These are phyloP conservation scores for Vitis amurensis DNA, from an alignment of 164 flowering plant species.

Conservation along the genomic window DNA sequence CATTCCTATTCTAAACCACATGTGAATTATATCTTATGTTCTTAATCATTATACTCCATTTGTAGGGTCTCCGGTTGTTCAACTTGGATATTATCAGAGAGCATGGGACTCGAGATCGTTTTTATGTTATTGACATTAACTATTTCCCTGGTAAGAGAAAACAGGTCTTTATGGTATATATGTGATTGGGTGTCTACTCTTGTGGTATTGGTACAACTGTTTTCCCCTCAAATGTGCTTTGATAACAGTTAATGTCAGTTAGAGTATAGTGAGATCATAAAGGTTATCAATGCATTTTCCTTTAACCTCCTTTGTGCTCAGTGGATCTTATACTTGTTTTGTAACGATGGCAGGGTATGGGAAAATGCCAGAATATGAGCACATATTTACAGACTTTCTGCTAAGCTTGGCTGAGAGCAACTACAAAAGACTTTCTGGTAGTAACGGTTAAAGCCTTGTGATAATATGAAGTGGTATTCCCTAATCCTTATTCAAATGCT, in stretches of 20 bases:
- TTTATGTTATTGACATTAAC: slow-evolving; percentile 69
- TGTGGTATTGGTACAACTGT: not conserved
- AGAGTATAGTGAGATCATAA: no score
- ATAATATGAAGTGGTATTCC: not conserved
- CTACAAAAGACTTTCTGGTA: slow-evolving; percentile 36
- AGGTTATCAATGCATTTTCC: no score
- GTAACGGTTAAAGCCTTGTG: slow-evolving; percentile 12
- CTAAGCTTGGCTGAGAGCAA: slow-evolving; percentile 55
- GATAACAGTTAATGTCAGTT: no score
- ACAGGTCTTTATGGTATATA: not conserved
- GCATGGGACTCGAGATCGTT: slow-evolving; percentile 49
- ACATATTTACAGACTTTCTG: slow-evolving; percentile 82
- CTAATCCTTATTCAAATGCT: no score
- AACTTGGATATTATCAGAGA: slow-evolving; percentile 64
- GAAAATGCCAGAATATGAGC: slow-evolving; percentile 88
- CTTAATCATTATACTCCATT: slow-evolving; percentile 3
- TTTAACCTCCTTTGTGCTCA: not conserved
- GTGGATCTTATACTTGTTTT: not conserved
- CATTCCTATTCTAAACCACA: not conserved
- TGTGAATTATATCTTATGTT: not conserved
- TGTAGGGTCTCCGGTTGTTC: slow-evolving; percentile 61
- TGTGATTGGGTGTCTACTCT: not conserved
- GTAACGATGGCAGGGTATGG: slow-evolving; percentile 44
- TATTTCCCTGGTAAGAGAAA: slow-evolving; percentile 61
- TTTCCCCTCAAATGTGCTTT: not conserved